Base-by-base conservation (phyloP, 2,329 filamentous ascomycete genomes). In the Endoconidiophora laricicola region DNA sequence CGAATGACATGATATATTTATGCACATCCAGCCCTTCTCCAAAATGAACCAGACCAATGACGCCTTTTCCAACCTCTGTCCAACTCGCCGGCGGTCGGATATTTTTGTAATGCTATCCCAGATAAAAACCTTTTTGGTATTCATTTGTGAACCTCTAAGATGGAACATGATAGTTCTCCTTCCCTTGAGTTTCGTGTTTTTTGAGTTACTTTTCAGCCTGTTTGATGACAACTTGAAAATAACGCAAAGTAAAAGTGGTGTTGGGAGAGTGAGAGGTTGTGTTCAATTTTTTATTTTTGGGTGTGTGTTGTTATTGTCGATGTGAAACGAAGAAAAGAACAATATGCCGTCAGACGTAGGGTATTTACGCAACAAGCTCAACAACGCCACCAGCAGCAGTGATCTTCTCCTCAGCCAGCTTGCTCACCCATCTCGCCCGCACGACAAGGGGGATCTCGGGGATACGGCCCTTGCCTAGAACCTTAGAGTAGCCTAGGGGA, bases 371-470 rank as follows among this genome's bases (percentile, higher is more conserved):
- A 65, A 95, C 86, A 68, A 95, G 78, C 79, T 95, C 86, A 64
- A 94, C 76, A 65, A 94, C 85, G 72, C 90, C 90, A 70, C 91
- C 91, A 64, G 88, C 90, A 71, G 91, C 86, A 69, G 85, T 94
- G 73, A 98, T 95, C 84, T 98, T 98, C 75, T 86, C 78, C 83
- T 98, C 91, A 60, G 91, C 91, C 69, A 94, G 81, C 68, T 84
- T 83, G 78, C 81, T 87, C 72, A 98, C 85, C 76, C 87, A 96
- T 68, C 91, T 78, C 61, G 91, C 90, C 66, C 86, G 86, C 60
- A 98, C 88, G 64, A 98, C 86, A 63, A 98, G 71, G 60, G 91
- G 91, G 64, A 96, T 79, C 65, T 90, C 76, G 64, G 91, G 90
- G 63, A 96, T 76, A 66, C 90, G 82, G 71, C 91, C 91, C 81